These are phyloP conservation scores for Trypanosoma lewisi DNA, from an alignment of 208 protist genomes.

Conservation along the genomic window DNA sequence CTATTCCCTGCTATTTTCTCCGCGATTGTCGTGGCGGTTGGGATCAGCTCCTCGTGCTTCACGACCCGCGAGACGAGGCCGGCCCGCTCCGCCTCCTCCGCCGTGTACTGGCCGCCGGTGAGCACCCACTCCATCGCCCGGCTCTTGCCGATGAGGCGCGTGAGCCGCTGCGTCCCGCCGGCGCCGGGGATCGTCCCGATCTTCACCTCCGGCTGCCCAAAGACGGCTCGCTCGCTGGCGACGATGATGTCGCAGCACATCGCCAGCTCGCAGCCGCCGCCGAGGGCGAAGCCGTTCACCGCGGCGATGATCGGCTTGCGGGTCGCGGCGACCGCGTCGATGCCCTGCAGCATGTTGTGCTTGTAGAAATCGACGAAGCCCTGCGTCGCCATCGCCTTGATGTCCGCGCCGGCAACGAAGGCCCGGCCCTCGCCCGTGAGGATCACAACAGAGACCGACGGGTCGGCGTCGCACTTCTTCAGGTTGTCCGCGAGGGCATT, in stretches of 20 bases:
- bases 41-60: constrained; percentile 69
- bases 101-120: constrained; percentile 80
- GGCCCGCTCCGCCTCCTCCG: constrained; percentile 68
- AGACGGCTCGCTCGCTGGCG: constrained; percentile 76
- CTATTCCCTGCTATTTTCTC: constrained; percentile 70
- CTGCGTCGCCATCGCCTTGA: constrained; percentile 92
- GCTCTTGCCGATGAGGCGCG: constrained; percentile 86
- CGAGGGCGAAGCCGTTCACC: constrained; percentile 89
- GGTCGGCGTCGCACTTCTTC: constrained; percentile 81
- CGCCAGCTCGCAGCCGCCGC: constrained; percentile 92
- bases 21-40: constrained; percentile 56
- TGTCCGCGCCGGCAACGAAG: constrained; percentile 96
- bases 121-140: constrained; percentile 94
- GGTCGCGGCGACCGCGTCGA: constrained; percentile 55
- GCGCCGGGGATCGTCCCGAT: constrained; percentile 93
- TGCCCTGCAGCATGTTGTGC: constrained; percentile 65
- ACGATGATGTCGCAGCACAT: constrained; percentile 92
- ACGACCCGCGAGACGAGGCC: constrained; percentile 87
- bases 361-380: constrained; percentile 77
- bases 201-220: constrained; percentile 92
- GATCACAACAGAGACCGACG: constrained; percentile 81
- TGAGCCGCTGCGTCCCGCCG: constrained; percentile 91
- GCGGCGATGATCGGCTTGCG: constrained; percentile 88
- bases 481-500: constrained; percentile 64
- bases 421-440: constrained; percentile 93